Evolutionary conservation across 345 rosid species (phyloP).

Genomic region (Physaria fendleri): DNA sequence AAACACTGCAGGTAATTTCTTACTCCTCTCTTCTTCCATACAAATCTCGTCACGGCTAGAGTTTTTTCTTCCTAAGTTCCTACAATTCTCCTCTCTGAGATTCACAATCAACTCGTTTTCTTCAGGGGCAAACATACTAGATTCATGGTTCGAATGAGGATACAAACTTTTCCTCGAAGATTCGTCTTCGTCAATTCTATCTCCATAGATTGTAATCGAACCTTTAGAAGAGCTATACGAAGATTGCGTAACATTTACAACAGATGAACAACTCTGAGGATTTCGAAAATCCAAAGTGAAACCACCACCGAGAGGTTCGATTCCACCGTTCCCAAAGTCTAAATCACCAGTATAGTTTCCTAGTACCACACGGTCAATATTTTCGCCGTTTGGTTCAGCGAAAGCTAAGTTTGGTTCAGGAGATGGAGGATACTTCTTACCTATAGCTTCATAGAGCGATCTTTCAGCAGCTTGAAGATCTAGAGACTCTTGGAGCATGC

Average conservation of each 20-base stretch:
- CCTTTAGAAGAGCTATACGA: too few species aligned
- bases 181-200: slow-evolving; percentile 46
- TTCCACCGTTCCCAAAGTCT: slow-evolving; percentile 9
- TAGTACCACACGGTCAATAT: slow-evolving; percentile 31
- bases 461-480: slow-evolving; percentile 88
- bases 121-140: slow-evolving; percentile 50
- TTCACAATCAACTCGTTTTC: slow-evolving; percentile 36
- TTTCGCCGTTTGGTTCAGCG: slow-evolving; percentile 18
- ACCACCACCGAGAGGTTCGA: slow-evolving; percentile 30
- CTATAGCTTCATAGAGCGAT: slow-evolving; percentile 81
- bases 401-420: slow-evolving; percentile 35
- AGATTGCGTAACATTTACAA: slow-evolving; percentile 35
- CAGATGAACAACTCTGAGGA: slow-evolving; percentile 25
- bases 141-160: slow-evolving; percentile 51
- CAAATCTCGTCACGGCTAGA: slow-evolving; percentile 37
- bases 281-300: slow-evolving; percentile 24
- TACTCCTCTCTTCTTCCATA: slow-evolving; percentile 63
- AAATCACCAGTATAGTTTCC: slow-evolving; percentile 24
- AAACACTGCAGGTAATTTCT: slow-evolving; percentile 61
- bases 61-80: slow-evolving; percentile 47
- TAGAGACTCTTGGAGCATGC: slow-evolving; percentile 79
- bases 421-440: slow-evolving; percentile 88
- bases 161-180: slow-evolving; percentile 31
- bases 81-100: slow-evolving; percentile 27
- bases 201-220: slow-evolving; percentile 27